Conservation (phyloP, 371 early-diverging fungal genomes). For the Mucor sp. region DNA sequence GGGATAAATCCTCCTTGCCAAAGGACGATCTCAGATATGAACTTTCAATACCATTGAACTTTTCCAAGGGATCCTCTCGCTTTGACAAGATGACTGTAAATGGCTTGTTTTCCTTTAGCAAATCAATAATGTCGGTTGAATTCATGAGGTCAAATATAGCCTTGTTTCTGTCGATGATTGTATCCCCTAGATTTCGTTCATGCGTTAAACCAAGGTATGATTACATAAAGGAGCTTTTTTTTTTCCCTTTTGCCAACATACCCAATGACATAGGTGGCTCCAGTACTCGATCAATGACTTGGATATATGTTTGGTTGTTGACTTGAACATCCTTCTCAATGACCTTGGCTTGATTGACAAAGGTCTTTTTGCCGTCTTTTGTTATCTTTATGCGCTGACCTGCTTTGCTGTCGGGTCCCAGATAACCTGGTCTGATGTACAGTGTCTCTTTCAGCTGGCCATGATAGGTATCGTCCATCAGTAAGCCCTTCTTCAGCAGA, state of each 20-base stretch:
- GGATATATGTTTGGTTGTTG: slow-evolving; percentile 33
- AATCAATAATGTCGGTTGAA: slow-evolving; percentile 3
- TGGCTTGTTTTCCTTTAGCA: slow-evolving; percentile 34
- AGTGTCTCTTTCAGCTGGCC: slow-evolving; percentile 49
- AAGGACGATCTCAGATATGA: slow-evolving; percentile 39
- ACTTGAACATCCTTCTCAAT: slow-evolving; percentile 43
- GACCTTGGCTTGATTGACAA: slow-evolving; percentile 45
- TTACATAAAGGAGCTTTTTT: neutral
- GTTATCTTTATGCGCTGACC: slow-evolving; percentile 44
- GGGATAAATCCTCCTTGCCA: slow-evolving; percentile 40
- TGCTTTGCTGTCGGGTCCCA: slow-evolving; percentile 30
- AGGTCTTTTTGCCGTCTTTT: slow-evolving; percentile 29
- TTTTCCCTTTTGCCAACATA: slow-evolving; percentile 4
- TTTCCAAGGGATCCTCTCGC: slow-evolving; percentile 23
- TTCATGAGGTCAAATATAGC: slow-evolving; percentile 14
- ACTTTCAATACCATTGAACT: slow-evolving; percentile 40
- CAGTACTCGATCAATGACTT: slow-evolving; percentile 30
- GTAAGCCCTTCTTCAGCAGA: slow-evolving; percentile 28
- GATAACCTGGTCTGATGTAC: slow-evolving; percentile 36
- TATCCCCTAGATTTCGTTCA: slow-evolving; percentile 21
- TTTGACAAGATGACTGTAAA: slow-evolving; percentile 54
- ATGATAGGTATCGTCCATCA: slow-evolving; percentile 30
- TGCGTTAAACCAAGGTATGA: neutral
- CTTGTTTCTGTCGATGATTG: slow-evolving; percentile 8
- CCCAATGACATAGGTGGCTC: slow-evolving; percentile 28